Base-by-base conservation (phyloP, 2,329 filamentous ascomycete genomes). In the Aspergillus neotritici region DNA sequence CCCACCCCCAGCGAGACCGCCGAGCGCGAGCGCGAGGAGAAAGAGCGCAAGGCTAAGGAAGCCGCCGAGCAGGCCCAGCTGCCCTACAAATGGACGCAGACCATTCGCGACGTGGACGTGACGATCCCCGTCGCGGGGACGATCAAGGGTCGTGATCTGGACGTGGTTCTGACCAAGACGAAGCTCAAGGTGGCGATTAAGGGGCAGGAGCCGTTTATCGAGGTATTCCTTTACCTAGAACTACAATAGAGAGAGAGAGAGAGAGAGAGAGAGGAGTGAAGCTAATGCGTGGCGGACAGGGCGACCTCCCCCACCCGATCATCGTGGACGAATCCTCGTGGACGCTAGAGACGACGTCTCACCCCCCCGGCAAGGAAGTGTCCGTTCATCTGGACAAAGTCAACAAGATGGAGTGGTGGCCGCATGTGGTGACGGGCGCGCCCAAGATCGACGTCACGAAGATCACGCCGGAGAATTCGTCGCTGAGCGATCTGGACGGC, bases 381-480 rank as follows among this genome's bases (percentile, higher is more conserved):
- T 80, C 84, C 62, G 80, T 97, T 55, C 89, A 95, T 68, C 84
- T 98, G 40, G 89, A 96, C 75, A 98, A 98, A 71, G 71, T 80
- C 54, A 95, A 96, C 76, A 93, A 96, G 77, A 86, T 94, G 81
- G 87, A 96, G 70, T 98, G 93, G 93, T 98, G 93, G 93, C 72
- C 87, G 28, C 89, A 97, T 70, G 87, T 97, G 31, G 79, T 97
- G 30, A 94, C 84, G 6, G 70, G 73, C 5, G 91, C 90, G 4
- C 93, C 93, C 51, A 86, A 84, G 70, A 94, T 98, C 68, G 93
- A 98, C 71, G 88, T 94, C 30, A 83, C 84, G 58, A 96, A 95
- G 75, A 97, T 98, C 69, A 80, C 83, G 64, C 93, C 93, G 15
- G 93, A 97, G 71, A 90, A 85, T 64, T 90, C 84, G 63, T 94